Evolutionary conservation across 2,329 filamentous ascomycete genomes (phyloP), one percentile per base, ranked within the genome.

Genomic region (Stagonosporopsis cucurbitacearum): DNA sequence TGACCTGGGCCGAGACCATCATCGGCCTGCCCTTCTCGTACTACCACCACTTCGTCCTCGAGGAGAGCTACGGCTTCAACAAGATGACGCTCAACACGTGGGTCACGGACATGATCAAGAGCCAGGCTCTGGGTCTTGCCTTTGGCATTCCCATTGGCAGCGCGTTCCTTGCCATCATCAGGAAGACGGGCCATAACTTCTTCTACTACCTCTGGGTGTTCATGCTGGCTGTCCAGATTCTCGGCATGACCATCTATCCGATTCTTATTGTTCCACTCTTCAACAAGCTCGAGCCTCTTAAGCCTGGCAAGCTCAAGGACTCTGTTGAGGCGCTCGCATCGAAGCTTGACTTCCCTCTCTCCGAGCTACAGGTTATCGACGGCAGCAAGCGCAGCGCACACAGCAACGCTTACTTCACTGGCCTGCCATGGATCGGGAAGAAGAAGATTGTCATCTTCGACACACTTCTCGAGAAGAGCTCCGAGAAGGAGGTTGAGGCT

Each of bases 391-490:
- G 91, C 67, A 92, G 88, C 72, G 89, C 90, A 22, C 91, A 96
- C 79, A 92, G 89, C 79, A 96, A 96, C 72, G 91, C 91, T 19
- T 96, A 96, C 79, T 99, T 99, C 81, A 97, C 96, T 69, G 95
- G 95, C 58, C 85, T 99, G 52, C 95, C 95, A 37, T 99, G 94
- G 93, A 71, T 74, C 37, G 71, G 71, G 41, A 97, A 97, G 85
- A 98, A 98, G 85, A 96, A 98, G 81, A 99, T 99, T 81, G 95
- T 99, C 71, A 96, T 99, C 73, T 99, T 96, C 75, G 95, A 99
- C 75, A 99, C 96, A 5, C 80, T 99, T 61, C 92, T 99, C 60
- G 94, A 97, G 78, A 96, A 98, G 85, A 95, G 90, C 75, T 87
- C 93, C 60, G 88, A 90, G 4, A 85, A 95, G 71, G 95, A 99